phyloP scores from a whole-genome alignment of 345 rosid genomes.

The Citrus australasica region DNA sequence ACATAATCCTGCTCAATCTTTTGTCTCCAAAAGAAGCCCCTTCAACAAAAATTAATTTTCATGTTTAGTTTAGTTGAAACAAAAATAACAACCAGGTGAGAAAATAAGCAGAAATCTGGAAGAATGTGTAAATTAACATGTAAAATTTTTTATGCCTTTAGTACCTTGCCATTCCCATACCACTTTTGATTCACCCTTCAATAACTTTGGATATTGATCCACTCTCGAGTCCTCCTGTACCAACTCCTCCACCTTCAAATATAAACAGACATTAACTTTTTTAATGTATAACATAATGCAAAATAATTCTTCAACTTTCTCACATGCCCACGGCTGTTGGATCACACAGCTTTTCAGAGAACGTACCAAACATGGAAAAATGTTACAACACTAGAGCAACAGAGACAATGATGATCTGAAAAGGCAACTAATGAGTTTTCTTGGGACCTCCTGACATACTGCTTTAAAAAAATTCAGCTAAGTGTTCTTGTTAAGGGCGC shows the following conservation, averaged over 20 bases:
- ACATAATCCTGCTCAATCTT: background rate
- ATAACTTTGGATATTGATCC: slow-evolving; percentile 70
- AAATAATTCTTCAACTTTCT: background rate
- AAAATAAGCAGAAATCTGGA: background rate
- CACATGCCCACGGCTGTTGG: background rate
- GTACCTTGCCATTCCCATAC: slow-evolving; percentile 99
- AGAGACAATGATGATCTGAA: background rate
- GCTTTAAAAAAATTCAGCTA: background rate
- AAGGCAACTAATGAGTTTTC: background rate
- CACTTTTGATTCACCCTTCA: slow-evolving; percentile 87
- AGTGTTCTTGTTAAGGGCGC: background rate
- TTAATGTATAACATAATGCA: background rate
- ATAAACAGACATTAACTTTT: background rate
- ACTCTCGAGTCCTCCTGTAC: slow-evolving; percentile 88
- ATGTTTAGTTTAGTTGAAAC: background rate
- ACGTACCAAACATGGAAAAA: background rate
- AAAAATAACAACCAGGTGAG: background rate
- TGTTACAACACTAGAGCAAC: background rate
- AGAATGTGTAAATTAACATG: background rate
- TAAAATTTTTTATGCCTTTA: background rate
- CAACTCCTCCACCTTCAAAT: slow-evolving; percentile 75
- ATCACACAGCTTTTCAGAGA: background rate
- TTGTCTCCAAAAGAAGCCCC: background rate
- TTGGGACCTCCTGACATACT: background rate
- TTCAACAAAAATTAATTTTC: background rate